Base-by-base conservation (phyloP, 345 rosid species). In the Euphorbia lathyris region DNA sequence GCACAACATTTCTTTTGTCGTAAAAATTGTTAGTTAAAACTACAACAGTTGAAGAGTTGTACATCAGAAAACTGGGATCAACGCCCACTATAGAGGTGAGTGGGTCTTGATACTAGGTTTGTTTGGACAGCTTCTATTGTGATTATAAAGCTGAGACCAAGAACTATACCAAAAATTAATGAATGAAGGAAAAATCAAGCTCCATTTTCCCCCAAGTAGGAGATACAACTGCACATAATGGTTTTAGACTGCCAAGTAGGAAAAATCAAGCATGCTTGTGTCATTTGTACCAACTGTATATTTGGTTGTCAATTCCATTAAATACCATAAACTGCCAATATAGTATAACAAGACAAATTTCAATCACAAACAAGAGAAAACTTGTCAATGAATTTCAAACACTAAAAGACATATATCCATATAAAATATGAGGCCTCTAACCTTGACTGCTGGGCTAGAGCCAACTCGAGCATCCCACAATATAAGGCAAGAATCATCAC, bases 401-500 rank as follows among this genome's bases (percentile, higher is more conserved):
- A 45, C 7, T 27, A 14, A 43, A 55, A 64, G 22, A 16, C 23
- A 25, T 16, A 26, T 27, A 63, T 34, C 22, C 51, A 63, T 36
- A 38, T 20, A 30, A 14, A 38, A n/a, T 17, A 38, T 36, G 34
- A 29, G 29, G 22, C 20, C 20, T 12, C 27, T 40, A 62, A 92
- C 99, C 98, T 96, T 96, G 22, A 87, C 76, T 65, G 79, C 80
- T 45, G 98, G 99, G 79, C 82, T 82, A 55, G 90, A 78, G 61
- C 99, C 99, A 69, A 80, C 79, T 58, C 99, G 95, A 51, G 95
- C 96, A 96, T 92, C 98, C 99, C 99, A 96, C 14, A 96, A 76
- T 79, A 96, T 92, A 67, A 96, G 99, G 86, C 99, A 90, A 74
- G 99, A 89, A 82, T 96, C 99, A 77, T 96, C 99, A 76, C 98